A percentile compares a stretch with the other conserved stretches of the same genome.
Evolutionary conservation across 371 early-diverging fungal species (phyloP).

Genomic region (Mucor mucedo): DNA sequence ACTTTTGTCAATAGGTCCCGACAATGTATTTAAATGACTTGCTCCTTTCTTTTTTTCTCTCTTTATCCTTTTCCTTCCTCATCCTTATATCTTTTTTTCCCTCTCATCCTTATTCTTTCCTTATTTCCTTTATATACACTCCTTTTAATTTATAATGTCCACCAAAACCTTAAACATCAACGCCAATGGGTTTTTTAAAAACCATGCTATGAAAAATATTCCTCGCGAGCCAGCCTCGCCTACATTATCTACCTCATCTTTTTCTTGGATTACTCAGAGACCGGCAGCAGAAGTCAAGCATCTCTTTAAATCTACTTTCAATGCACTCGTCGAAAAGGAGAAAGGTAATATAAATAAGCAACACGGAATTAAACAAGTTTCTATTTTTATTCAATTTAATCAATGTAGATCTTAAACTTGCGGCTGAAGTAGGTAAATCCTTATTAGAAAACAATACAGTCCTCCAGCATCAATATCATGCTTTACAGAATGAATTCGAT

Average conservation of each 20-base stretch:
- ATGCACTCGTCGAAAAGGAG: conserved; percentile 35
- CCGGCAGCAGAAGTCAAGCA: conserved; percentile 29
- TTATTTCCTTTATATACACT: conserved; percentile 1
- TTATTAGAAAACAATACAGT: conserved; percentile 46
- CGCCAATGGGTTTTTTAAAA: neutral
- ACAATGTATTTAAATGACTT: conserved; percentile 6
- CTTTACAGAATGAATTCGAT: conserved; percentile 16
- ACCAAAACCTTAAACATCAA: conserved; percentile 1
- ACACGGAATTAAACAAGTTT: neutral
- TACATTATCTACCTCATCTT: conserved; percentile 25
- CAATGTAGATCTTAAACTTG: conserved; percentile 44
- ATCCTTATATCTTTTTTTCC: conserved; percentile 9
- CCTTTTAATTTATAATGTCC: neutral
- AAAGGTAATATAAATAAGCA: conserved; percentile 24
- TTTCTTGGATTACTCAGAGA: conserved; percentile 14
- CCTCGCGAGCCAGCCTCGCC: conserved; percentile 24
- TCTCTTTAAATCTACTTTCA: conserved; percentile 29
- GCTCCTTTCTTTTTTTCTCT: neutral
- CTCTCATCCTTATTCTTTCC: conserved; percentile 1
- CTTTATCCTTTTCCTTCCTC: neutral
- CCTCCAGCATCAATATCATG: conserved; percentile 46
- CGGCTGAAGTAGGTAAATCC: conserved; percentile 54
- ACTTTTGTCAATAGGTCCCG: conserved; percentile 4
- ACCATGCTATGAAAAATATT: neutral
- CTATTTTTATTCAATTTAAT: neutral